phyloP scores from a whole-genome alignment of 139 green algal species.

The Mesostigma viride region DNA sequence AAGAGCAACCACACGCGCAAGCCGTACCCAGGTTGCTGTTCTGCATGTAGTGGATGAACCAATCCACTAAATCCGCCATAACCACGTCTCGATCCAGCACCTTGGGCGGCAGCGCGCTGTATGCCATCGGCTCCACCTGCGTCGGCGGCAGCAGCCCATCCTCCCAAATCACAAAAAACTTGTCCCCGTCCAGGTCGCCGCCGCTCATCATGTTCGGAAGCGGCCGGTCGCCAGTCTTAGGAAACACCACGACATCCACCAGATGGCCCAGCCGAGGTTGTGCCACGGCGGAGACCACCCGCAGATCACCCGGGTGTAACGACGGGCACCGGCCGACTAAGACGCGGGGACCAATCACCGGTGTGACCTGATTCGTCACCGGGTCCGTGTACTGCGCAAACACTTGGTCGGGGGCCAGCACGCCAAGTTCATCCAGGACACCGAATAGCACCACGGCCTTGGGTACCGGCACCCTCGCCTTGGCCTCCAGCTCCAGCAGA shows the following conservation, averaged over 20 bases:
- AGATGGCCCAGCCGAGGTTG: slow-evolving; percentile 19
- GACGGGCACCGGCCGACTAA: slow-evolving; percentile 38
- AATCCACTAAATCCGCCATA: no score
- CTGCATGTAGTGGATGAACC: no score
- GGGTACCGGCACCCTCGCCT: not conserved
- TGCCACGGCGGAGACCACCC: slow-evolving; percentile 27
- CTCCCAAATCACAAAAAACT: not conserved
- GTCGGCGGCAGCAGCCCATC: not conserved
- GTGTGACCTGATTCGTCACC: no score
- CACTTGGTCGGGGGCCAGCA: not conserved
- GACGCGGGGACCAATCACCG: no score
- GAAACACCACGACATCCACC: not conserved
- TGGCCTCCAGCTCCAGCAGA: not conserved
- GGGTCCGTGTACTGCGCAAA: no score
- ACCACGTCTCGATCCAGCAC: no score
- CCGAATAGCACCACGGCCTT: not conserved
- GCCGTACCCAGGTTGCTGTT: no score
- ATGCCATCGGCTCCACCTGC: not conserved
- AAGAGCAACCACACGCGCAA: no score
- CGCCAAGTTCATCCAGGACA: not conserved
- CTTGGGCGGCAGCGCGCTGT: not conserved
- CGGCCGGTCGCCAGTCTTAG: not conserved
- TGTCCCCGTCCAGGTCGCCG: not conserved
- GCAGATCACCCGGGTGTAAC: slow-evolving; percentile 34
- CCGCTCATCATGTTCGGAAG: not conserved